These are phyloP conservation scores for Mycena haematopus DNA, from an alignment of 768 basidiomycete genomes.

Conservation along the genomic window DNA sequence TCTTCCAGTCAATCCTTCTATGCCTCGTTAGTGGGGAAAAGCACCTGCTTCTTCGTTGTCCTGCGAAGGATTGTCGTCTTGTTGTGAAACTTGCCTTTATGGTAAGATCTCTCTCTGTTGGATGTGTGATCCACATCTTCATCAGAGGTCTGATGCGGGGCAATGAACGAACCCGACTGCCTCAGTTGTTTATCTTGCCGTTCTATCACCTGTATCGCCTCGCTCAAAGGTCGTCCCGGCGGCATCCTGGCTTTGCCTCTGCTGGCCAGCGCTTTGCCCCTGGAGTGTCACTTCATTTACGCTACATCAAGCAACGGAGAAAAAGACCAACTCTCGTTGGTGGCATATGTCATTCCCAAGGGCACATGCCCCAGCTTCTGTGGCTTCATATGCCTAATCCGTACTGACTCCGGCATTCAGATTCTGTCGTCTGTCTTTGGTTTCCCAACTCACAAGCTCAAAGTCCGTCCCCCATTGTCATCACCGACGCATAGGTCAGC, in stretches of 20 bases:
- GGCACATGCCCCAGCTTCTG: constrained; percentile 13
- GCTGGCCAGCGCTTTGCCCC: not conserved
- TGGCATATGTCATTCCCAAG: constrained; percentile 22
- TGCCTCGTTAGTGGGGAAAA: constrained; percentile 68
- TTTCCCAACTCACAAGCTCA: constrained; percentile 61
- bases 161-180: not conserved
- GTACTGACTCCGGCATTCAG: constrained; percentile 41
- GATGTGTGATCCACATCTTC: not conserved
- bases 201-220: not conserved
- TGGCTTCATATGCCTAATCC: constrained; percentile 27
- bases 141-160: constrained; percentile 1
- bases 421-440: constrained; percentile 67
- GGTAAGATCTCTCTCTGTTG: constrained; percentile 47
- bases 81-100: constrained; percentile 63
- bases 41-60: constrained; percentile 68
- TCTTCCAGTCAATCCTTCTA: constrained; percentile 70
- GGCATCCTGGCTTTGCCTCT: no score
- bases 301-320: constrained; percentile 29
- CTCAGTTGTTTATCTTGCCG: not conserved
- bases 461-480: constrained; percentile 42
- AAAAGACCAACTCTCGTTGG: not conserved
- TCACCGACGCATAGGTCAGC: constrained; percentile 25
- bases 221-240: no score
- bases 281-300: constrained; percentile 13
- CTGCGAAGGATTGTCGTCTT: constrained; percentile 66